Conservation (phyloP, 371 early-diverging fungal genomes). For the Mortierella sp. region DNA sequence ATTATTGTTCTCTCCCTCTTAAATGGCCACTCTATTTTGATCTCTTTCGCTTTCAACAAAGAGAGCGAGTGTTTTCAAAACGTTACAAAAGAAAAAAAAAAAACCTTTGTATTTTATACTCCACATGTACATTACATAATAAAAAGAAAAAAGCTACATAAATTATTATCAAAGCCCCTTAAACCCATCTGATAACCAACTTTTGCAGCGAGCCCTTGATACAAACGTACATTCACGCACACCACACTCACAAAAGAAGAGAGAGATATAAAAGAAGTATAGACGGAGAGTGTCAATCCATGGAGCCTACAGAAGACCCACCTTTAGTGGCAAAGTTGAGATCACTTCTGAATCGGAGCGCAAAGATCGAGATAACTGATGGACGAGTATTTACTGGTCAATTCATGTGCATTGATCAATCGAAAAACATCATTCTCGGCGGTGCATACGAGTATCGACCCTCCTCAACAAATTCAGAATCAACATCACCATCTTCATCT, state of each 20-base stretch:
- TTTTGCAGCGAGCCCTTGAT: too few relatives aligned
- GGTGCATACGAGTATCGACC: constrained; percentile 74
- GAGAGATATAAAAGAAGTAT: background rate
- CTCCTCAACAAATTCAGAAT: constrained; percentile 2
- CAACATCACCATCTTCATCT: constrained; percentile 6
- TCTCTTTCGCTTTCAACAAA: background rate
- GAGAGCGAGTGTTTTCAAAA: background rate
- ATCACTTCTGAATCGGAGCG: constrained; percentile 71
- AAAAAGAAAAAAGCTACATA: background rate
- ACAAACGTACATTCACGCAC: too few relatives aligned
- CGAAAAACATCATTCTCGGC: constrained; percentile 83
- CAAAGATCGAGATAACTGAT: constrained; percentile 78
- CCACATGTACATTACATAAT: background rate
- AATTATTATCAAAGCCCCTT: too few relatives aligned
- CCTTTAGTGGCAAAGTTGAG: constrained; percentile 63
- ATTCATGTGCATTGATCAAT: constrained; percentile 86
- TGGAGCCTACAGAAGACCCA: constrained; percentile 42
- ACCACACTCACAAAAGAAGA: background rate
- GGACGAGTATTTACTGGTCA: constrained; percentile 83
- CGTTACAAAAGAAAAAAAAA: background rate
- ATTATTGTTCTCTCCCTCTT: too few relatives aligned
- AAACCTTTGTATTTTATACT: background rate
- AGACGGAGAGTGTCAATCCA: background rate
- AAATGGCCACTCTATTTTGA: too few relatives aligned
- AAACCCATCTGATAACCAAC: too few relatives aligned